Evolutionary conservation across 2,329 filamentous ascomycete genomes (phyloP), one percentile per base, ranked within the genome.

Genomic region (Curvularia sp.): DNA sequence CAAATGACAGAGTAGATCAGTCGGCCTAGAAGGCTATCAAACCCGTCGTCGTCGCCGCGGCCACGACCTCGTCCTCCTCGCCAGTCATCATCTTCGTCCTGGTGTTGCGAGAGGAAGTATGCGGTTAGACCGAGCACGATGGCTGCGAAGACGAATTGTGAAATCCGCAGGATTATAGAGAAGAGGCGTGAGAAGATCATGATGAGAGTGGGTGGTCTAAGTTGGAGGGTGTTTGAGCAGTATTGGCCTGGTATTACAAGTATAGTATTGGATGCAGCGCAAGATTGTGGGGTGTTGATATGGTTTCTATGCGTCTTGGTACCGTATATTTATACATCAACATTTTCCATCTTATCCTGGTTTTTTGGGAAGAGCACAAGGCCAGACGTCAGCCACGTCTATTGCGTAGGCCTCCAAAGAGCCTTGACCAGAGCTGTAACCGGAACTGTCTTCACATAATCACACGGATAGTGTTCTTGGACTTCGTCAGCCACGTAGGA

Each of bases 1-100:
- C 93, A 83, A 18, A 91, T 85, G 70, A 90, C 85, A 46, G 89
- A 86, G 80, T 92, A 93, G 78, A 93, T 91, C 79, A 89, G 88
- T 56, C 90, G 87, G 35, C 83, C 87, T 39, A 85, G 78, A 18
- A 82, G 78, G 82, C 85, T 88, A 58, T 81, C 30, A 31, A 31
- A 31, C 30, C 4, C 76, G 53, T 82, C 81, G 24, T 44, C 42
- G 15, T 20, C 20, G 22, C 24, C 12, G 7, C 41, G 42, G 35
- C 80, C 75, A 33, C 79, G 64, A 22, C 61, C 60, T 55, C 63
- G 53, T 41, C 28, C 30, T 31, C 30, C 9, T 31, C 30, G 9
- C 30, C 9, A 12, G 10, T 7, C 30, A 12, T 31, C 28, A 48
- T n/a, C n/a, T 13, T 33, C n/a, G 5, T 38, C 35, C 15, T 38